A percentile compares a stretch with the other conserved stretches of the same genome.
phyloP scores from a whole-genome alignment of 306 rosid genomes.

The Styphnolobium japonicum region DNA sequence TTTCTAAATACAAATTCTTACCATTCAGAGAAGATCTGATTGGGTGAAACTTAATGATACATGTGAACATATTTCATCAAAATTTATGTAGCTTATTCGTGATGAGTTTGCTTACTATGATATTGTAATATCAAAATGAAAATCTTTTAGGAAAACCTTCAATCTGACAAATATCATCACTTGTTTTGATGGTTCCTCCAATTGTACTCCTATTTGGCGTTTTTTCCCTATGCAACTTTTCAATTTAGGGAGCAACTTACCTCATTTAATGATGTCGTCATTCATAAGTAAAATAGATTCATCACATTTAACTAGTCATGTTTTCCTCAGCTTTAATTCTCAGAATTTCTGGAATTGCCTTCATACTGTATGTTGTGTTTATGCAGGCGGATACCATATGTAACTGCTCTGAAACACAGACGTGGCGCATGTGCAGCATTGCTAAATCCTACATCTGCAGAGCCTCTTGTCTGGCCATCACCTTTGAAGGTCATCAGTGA shows the following conservation, averaged over 20 bases:
- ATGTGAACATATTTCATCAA: not conserved
- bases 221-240: conserved; percentile 12
- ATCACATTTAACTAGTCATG: not conserved
- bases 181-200: not conserved
- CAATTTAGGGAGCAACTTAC: not conserved
- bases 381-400: conserved; percentile 83
- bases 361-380: not conserved
- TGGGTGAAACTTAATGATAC: not conserved
- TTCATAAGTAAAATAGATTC: not conserved
- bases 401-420: conserved; percentile 75
- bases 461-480: conserved; percentile 98
- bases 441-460: conserved; percentile 85
- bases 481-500: conserved; percentile 90
- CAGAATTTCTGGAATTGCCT: not conserved
- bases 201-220: not conserved
- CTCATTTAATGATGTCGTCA: not conserved
- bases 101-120: not conserved
- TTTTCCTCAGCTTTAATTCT: not conserved
- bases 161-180: not conserved
- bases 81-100: not conserved
- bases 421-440: conserved; percentile 85
- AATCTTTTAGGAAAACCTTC: not conserved
- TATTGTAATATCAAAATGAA: not conserved
- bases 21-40: not conserved
- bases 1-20: not conserved